Conservation (phyloP, 1,284 basidiomycete genomes). For the Irpex rosettiformis region DNA sequence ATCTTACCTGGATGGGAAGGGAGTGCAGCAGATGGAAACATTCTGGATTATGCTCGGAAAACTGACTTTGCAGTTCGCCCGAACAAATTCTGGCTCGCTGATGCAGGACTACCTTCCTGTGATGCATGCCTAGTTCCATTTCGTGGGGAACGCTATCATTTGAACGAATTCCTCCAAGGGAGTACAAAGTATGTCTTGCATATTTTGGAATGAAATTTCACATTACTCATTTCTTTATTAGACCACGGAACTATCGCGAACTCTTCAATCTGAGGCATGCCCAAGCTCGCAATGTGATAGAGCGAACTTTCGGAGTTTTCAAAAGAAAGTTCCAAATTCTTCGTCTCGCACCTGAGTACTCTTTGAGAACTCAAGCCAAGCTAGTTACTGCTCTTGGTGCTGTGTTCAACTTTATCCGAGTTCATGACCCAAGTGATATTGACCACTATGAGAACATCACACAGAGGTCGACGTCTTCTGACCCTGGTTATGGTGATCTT, state of each 20-base stretch:
- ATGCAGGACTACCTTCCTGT: constrained; percentile 32
- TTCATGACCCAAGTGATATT: constrained; percentile 16
- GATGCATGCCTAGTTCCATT: constrained; percentile 32
- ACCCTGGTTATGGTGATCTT: not conserved
- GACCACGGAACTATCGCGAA: constrained; percentile 32
- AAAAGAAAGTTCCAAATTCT: constrained; percentile 25
- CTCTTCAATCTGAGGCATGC: constrained; percentile 41
- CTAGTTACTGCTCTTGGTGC: constrained; percentile 18
- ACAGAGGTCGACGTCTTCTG: constrained; percentile 6
- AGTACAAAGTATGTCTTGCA: constrained; percentile 19
- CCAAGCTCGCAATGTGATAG: constrained; percentile 34
- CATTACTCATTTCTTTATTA: constrained; percentile 15
- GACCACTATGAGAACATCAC: not conserved
- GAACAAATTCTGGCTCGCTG: constrained; percentile 25
- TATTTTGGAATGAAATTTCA: constrained; percentile 4
- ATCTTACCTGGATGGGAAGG: constrained; percentile 35
- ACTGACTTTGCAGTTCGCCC: constrained; percentile 19
- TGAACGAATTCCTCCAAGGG: constrained; percentile 31
- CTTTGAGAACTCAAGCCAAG: constrained; percentile 18
- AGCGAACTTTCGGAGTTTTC: constrained; percentile 39
- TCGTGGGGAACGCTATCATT: constrained; percentile 31
- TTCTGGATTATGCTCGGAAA: constrained; percentile 21
- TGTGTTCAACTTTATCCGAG: constrained; percentile 24
- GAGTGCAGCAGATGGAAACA: constrained; percentile 28
- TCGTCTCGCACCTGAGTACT: constrained; percentile 15